Conservation (phyloP, 371 early-diverging fungal genomes). For the Lichtheimia ramosa region DNA sequence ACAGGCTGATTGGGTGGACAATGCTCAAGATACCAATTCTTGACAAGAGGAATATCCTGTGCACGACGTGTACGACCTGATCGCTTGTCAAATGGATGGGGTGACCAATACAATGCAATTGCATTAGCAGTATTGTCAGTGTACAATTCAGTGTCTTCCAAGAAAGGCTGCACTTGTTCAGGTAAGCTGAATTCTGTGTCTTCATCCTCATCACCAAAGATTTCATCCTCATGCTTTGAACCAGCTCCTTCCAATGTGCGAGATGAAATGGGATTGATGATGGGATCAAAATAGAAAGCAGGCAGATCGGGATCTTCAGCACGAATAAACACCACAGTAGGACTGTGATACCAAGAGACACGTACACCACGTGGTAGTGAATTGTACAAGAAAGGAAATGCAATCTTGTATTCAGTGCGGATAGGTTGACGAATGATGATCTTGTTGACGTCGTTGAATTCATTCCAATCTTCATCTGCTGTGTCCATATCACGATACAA, state of each 20-base stretch:
- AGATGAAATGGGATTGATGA: conserved; percentile 94
- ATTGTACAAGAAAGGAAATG: conserved; percentile 98
- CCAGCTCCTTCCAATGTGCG: conserved; percentile 62
- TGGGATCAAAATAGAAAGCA: conserved; percentile 96
- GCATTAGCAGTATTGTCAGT: conserved; percentile 93
- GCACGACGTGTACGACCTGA: conserved; percentile 93
- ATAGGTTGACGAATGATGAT: conserved; percentile 97
- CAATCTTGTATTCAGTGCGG: conserved; percentile 98
- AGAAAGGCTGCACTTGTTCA: conserved; percentile 78
- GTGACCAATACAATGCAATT: conserved; percentile 96
- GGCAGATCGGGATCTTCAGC: conserved; percentile 95
- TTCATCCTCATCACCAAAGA: conserved; percentile 83
- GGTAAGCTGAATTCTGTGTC: conserved; percentile 80
- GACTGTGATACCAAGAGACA: conserved; percentile 92
- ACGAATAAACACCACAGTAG: conserved; percentile 85
- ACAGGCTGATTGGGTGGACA: conserved; percentile 92
- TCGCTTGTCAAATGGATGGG: conserved; percentile 94
- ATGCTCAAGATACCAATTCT: conserved; percentile 97
- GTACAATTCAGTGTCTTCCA: conserved; percentile 76
- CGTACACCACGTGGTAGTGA: conserved; percentile 92
- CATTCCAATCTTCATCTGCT: conserved; percentile 99
- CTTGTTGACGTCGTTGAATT: conserved; percentile 99
- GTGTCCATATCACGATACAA: conserved; percentile 93
- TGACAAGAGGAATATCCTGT: conserved; percentile 93
- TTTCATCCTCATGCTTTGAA: conserved; percentile 75